Evolutionary conservation across 306 rosid genomes (phyloP), one percentile per base, ranked within the genome.

Genomic region (Mimosa bimucronata): DNA sequence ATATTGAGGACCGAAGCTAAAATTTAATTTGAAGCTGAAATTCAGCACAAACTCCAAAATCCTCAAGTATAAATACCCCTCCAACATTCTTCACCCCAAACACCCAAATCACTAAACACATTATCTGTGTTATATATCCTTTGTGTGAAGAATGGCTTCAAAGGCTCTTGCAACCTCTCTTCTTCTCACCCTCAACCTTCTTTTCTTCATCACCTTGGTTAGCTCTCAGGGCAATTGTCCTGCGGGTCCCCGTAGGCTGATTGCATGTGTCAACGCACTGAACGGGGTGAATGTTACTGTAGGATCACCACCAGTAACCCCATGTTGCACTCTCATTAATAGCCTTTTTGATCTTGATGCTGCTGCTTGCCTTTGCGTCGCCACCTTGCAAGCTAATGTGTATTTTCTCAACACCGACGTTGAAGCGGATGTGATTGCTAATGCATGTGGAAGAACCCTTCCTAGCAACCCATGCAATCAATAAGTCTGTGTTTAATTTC

Each of bases 281-380:
- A 79, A 45, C 11, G 34, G 85, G 66, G 84, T 83, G 28, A 71
- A 83, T 0, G 77, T 76, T 73, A 74, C 82, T 48, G 64, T 86
- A 34, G 91, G 94, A 25, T 23, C 90, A 4, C 91, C 90, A 76
- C 73, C 82, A 60, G 80, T 45, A 15, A 42, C 60, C 15, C 87
- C 85, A 9, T 89, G 91, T 4, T 90, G 93, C 48, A 28, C 71
- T 53, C 85, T 87, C 53, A 11, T 90, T 23, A 5, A 18, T 2
- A 89, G 81, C 21, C 81, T 90, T 23, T 62, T 30, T 70, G 87
- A 82, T 70, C 62, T 80, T 78, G 89, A 89, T 25, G 88, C 78
- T 15, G 81, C 84, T 16, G 71, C 71, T n/a, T 89, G 93, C 79
- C 85, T 89, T 78, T 87, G 93, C 83, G 75, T 87, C 21, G 88